Evolutionary conservation across 768 basidiomycete species (phyloP).

Genomic region (Hortiboletus campestris): DNA sequence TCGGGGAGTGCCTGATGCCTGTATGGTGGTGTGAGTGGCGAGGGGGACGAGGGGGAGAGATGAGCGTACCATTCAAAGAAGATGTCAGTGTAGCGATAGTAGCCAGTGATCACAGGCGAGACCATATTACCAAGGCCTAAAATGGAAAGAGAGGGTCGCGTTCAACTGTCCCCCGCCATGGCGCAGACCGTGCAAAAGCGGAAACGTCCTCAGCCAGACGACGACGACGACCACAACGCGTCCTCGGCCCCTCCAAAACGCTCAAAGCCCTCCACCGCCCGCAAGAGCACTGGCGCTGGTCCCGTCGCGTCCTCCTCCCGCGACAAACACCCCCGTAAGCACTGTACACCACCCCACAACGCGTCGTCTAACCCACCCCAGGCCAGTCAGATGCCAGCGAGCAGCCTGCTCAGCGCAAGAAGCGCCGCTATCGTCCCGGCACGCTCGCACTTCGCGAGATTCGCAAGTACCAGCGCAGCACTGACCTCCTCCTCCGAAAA

Average conservation of each 20-base stretch:
- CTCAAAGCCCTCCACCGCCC: constrained; percentile 59
- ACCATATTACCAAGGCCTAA: constrained; percentile 24
- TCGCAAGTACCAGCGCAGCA: constrained; percentile 91
- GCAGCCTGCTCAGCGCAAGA: constrained; percentile 38
- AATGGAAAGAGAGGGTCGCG: constrained; percentile 6
- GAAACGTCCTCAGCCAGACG: constrained; percentile 31
- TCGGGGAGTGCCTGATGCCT: constrained; percentile 62
- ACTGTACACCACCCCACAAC: neutral
- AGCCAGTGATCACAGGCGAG: constrained; percentile 58
- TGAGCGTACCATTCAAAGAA: constrained; percentile 71
- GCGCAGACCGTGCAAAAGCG: constrained; percentile 66
- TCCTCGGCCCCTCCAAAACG: constrained; percentile 41
- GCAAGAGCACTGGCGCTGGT: constrained; percentile 80
- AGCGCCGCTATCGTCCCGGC: constrained; percentile 81
- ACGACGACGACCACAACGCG: constrained; percentile 37
- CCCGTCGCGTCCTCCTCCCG: constrained; percentile 31
- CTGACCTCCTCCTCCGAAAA: constrained; percentile 82
- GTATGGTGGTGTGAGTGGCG: neutral
- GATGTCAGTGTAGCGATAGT: constrained; percentile 83
- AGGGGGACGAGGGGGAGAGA: neutral
- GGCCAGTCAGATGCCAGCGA: constrained; percentile 26
- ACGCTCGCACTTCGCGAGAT: constrained; percentile 91
- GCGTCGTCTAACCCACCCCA: constrained; percentile 12
- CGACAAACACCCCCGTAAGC: constrained; percentile 28
- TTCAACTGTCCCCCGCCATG: constrained; percentile 48